Conservation (phyloP, 2,329 filamentous ascomycete genomes). For the Pseudogymnoascus sp. region DNA sequence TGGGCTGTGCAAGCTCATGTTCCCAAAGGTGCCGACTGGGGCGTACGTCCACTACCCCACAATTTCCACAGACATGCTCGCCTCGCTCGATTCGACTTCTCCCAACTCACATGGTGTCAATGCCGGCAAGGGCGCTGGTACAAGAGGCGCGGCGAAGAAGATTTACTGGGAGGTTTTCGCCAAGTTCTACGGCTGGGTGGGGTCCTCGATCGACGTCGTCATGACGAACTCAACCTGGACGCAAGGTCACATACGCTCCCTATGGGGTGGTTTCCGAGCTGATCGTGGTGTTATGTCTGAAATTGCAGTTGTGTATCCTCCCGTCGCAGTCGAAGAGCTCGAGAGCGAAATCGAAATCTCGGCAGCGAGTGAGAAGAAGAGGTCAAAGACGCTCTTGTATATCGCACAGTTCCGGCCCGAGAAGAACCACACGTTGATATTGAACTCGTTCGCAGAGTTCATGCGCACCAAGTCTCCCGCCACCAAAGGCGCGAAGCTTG, state of each 20-base stretch:
- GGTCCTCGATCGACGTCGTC: conserved; percentile 78
- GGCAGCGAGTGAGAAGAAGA: conserved; percentile 55
- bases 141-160: conserved; percentile 63
- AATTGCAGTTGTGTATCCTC: conserved; percentile 78
- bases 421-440: conserved; percentile 85
- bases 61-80: conserved; percentile 96
- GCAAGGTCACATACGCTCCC: conserved; percentile 65
- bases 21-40: conserved; percentile 70
- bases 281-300: conserved; percentile 39
- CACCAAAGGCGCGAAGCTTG: conserved; percentile 53
- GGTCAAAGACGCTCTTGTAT: conserved; percentile 72
- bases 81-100: conserved; percentile 58
- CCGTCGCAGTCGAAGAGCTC: conserved; percentile 81
- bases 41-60: conserved; percentile 98
- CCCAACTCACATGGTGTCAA: conserved; percentile 58
- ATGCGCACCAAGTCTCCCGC: conserved; percentile 47
- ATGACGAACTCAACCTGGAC: conserved; percentile 99
- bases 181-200: conserved; percentile 70
- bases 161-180: conserved; percentile 86
- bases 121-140: conserved; percentile 68
- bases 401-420: conserved; percentile 97
- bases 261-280: conserved; percentile 61
- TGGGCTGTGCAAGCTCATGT: conserved; percentile 73
- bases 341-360: conserved; percentile 66
- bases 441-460: conserved; percentile 77